Base-by-base conservation (phyloP, 225 moss, liverwort and hornwort genomes). In the Pseudoscleropodium purum region DNA sequence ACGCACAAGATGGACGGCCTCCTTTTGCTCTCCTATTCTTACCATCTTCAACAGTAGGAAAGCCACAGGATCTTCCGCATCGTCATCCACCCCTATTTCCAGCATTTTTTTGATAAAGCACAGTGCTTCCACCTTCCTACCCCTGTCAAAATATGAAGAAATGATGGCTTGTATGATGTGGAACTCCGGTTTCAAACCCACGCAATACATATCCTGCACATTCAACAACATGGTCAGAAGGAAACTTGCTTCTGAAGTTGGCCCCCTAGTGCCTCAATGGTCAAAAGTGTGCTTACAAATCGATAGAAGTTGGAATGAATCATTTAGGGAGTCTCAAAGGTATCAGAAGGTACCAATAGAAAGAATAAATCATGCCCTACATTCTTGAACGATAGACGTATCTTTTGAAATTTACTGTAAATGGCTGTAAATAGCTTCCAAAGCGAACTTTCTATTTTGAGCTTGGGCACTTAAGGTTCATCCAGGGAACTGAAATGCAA, bases 121-220 rank as follows among this genome's bases (percentile, higher is more conserved):
- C 84, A 99, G 89, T 26, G 93, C 98, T 84, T 97, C 96, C 31
- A 88, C 93, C 92, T 97, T 99, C 88, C 94, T 91, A 57, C 96
- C 98, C 86, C 96, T 97, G 64, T 97, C 98, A 94, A 95, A 99
- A 82, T 99, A 99, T 19, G 95, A 96, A 31, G 93, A 94, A 61
- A 97, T 99, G 86, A 99, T 96, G 72, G 90, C 92, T 82, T 95
- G 97, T 91, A 97, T 93, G 43, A 99, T 97, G 75, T 96, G 98
- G 54, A 99, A 97, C 91, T 97, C 96, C 11, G 98, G 98, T 89
- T 97, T 97, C 94, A 99, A 90, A 34, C 98, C 98, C 84, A 99
- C 98, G 87, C 98, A 99, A 82, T 95, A 91, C 98, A 99, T 99
- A 87, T 99, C 98, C 95, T 95, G 93, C 79, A 80, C 65, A 78